Evolutionary conservation across 2,329 filamentous ascomycete species (phyloP), one percentile per base, ranked within the genome.

Genomic region (Leptographium lundbergii): DNA sequence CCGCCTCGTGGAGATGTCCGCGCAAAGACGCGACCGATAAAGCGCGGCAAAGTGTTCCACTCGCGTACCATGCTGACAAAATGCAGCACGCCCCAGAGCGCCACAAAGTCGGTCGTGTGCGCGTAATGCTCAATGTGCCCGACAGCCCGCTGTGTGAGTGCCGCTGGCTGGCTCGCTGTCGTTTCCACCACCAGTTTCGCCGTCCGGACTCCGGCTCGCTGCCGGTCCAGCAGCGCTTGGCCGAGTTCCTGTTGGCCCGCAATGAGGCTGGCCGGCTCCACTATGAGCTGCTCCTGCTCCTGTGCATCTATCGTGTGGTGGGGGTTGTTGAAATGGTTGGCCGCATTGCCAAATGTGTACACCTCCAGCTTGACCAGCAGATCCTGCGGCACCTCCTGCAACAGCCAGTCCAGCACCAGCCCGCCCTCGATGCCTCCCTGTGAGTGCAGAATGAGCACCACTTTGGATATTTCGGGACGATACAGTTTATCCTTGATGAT

Each of bases 241-340:
- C 22, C 47, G 4, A 19, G 2, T 9, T 4, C 19, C 42, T 50
- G 47, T 17, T 50, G 47, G 22, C 22, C 47, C 5, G 22, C 14
- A 5, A 27, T 10, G 47, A 10, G 17, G 9, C 14, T 7, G 54
- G 14, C n/a, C 19, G 29, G 34, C 27, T 39, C 24, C 7, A 24
- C n/a, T 7, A 47, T 13, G 34, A 22, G 17, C 11, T 42, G 3
- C 24, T 59, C 57, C 7, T n/a, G 73, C 6, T 65, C 64, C 62
- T 82, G 78, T 0, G 76, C 77, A 1, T 70, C 65, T 13, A 73
- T 65, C 60, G 80, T 77, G 3, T 78, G 75, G 63, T 82, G 79
- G 0, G 88, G 88, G 63, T 90, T 89, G 69, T 91, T 91, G 74
- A 90, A 91, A 69, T 91, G 87, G 66, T 89, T 89, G 0, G 88